Evolutionary conservation across 2,329 filamentous ascomycete genomes (phyloP), one percentile per base, ranked within the genome.

Genomic region (Apiospora pterosperma): DNA sequence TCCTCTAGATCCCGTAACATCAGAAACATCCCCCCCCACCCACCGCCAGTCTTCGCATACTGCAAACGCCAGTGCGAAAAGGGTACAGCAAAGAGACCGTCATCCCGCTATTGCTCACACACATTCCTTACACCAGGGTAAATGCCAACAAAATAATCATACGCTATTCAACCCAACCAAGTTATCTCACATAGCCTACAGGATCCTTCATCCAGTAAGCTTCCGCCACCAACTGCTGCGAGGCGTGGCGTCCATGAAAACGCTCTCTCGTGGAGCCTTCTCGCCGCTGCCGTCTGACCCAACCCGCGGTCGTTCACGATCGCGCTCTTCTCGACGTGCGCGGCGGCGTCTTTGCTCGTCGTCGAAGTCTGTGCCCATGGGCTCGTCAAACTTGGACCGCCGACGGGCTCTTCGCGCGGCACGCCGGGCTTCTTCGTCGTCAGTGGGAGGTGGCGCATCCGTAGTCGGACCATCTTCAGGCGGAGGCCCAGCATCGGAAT

Each of bases 211-310:
- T 41, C 81, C 80, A 6, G 81, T 82, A 62, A 86, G 74, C 77
- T 86, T 87, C 76, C 78, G 84, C 85, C 85, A 88, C 85, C 85
- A 87, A 68, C 84, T 86, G 67, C 81, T 85, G 64, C 84, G 78
- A 23, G 84, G 84, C 14, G 82, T 78, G 12, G 77, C 61, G 63
- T 85, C 82, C 67, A 78, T 77, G 61, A 81, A 80, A 25, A 78
- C 70, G 23, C 79, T 78, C 44, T 76, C 75, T 23, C 81, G 80
- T 25, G 77, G 76, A 55, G 74, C 76, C 58, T 79, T 78, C 31
- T 76, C 76, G 55, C 67, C 71, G 58, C 73, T 76, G 59, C 72
- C 76, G 39, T 76, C 74, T 3, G 74, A 75, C 34, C 67, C 71
- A 38, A 74, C 71, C 8, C 71, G 71, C 39, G 77, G 77, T 61